phyloP scores from a whole-genome alignment of 2,329 filamentous ascomycete genomes.

The Verticillium tricorpus region DNA sequence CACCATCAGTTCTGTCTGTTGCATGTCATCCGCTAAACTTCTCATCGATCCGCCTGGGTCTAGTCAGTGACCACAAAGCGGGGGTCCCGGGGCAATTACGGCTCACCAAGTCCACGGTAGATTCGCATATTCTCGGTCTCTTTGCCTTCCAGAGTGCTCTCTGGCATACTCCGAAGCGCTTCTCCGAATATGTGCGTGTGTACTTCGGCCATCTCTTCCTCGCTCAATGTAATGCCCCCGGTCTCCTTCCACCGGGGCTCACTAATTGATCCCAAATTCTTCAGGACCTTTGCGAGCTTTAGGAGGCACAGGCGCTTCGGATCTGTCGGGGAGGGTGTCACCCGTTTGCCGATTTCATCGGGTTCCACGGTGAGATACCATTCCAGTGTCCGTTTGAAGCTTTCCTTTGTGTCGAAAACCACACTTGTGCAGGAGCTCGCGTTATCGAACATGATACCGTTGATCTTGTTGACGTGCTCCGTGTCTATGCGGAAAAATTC shows the following conservation, averaged over 20 bases:
- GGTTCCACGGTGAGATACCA: constrained; percentile 12
- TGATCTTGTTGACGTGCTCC: constrained; percentile 21
- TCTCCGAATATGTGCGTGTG: background rate
- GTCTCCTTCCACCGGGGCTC: background rate
- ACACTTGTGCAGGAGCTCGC: constrained; percentile 13
- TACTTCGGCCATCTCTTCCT: background rate
- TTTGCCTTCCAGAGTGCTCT: background rate
- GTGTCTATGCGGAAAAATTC: constrained; percentile 16
- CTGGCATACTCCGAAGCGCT: background rate
- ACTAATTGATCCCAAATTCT: constrained; percentile 5
- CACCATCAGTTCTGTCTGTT: constrained; percentile 18
- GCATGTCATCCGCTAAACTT: constrained; percentile 17
- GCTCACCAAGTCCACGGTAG: constrained; percentile 13
- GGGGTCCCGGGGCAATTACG: background rate
- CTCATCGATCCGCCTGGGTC: constrained; percentile 16
- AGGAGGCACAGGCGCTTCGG: constrained; percentile 6
- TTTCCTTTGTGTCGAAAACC: constrained; percentile 14
- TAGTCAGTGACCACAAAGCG: background rate
- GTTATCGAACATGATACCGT: constrained; percentile 20
- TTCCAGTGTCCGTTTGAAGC: constrained; percentile 14
- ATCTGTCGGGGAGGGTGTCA: constrained; percentile 9
- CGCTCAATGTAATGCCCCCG: background rate
- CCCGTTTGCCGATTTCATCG: background rate
- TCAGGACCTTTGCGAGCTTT: constrained; percentile 11
- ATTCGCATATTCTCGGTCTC: background rate